phyloP scores from a whole-genome alignment of 1,139 yeast genomes.

The Debaryomyces sp. region DNA sequence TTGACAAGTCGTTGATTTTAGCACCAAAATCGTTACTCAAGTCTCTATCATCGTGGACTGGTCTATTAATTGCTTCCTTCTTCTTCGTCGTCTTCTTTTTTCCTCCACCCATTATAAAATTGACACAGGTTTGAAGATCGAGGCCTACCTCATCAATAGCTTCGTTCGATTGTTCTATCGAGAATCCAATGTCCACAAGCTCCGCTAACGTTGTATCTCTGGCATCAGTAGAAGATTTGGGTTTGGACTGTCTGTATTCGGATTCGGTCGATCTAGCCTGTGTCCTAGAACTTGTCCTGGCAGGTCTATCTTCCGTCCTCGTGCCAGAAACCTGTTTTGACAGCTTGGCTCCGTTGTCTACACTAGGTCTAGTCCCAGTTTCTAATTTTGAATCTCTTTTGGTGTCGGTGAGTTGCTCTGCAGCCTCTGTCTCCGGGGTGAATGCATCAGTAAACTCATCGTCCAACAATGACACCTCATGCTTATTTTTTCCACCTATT shows the following conservation, averaged over 20 bases:
- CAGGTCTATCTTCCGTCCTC: background rate
- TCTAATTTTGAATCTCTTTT: background rate
- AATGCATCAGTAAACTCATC: constrained; percentile 49
- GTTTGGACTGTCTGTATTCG: background rate
- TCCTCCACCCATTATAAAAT: constrained; percentile 56
- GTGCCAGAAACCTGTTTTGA: background rate
- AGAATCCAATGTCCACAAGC: constrained; percentile 79
- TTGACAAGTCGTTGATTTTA: constrained; percentile 61
- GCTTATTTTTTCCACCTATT: background rate
- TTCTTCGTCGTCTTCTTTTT: constrained; percentile 7
- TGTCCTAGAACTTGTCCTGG: background rate
- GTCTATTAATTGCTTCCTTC: background rate
- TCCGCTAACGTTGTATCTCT: constrained; percentile 66
- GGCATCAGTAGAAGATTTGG: constrained; percentile 1
- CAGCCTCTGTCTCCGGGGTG: constrained; percentile 15
- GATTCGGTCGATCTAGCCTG: background rate
- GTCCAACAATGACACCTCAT: constrained; percentile 30
- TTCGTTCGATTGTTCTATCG: constrained; percentile 57
- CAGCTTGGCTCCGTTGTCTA: background rate
- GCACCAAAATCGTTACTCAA: constrained; percentile 18
- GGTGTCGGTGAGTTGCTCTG: background rate
- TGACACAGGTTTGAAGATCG: constrained; percentile 68
- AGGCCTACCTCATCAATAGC: constrained; percentile 64
- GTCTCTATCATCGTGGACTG: background rate
- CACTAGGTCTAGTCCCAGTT: background rate